phyloP scores from a whole-genome alignment of 345 rosid genomes.

The Boechera divaricarpa region DNA sequence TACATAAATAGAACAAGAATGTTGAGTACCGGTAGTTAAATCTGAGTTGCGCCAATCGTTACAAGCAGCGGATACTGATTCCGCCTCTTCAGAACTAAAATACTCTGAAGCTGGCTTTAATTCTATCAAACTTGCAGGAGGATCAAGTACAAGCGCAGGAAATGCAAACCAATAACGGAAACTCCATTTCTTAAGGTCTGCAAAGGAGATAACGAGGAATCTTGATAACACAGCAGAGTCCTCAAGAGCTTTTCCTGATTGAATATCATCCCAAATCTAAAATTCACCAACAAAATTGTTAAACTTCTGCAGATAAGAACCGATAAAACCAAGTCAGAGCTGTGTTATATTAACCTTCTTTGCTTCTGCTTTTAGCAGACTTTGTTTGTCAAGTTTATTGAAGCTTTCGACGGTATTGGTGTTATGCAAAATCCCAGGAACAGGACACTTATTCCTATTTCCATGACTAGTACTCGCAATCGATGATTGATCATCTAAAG shows the following conservation, averaged over 20 bases:
- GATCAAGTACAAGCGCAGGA: conserved; percentile 85
- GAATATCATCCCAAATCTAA: conserved; percentile 96
- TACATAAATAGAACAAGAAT: background rate
- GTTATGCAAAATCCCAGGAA: conserved; percentile 80
- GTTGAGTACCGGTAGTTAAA: conserved; percentile 61
- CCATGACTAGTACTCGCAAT: conserved; percentile 46
- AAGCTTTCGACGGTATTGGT: conserved; percentile 83
- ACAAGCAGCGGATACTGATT: conserved; percentile 77
- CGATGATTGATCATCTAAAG: conserved; percentile 51
- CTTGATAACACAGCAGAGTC: conserved; percentile 66
- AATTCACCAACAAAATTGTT: conserved; percentile 11
- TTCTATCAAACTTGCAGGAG: conserved; percentile 71
- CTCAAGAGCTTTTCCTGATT: conserved; percentile 73
- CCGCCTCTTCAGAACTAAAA: conserved; percentile 76
- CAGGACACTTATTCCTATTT: conserved; percentile 78
- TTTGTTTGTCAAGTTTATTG: conserved; percentile 63
- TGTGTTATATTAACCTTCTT: conserved; percentile 59
- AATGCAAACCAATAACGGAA: conserved; percentile 93
- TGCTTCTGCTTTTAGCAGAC: conserved; percentile 70
- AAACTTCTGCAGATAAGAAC: background rate
- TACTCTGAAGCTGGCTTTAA: conserved; percentile 78
- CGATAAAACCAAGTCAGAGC: background rate
- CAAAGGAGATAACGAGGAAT: conserved; percentile 87
- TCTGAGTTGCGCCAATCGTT: conserved; percentile 81
- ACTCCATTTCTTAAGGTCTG: conserved; percentile 88